phyloP scores from a whole-genome alignment of 2,329 filamentous ascomycete genomes.

The Apiospora marii region DNA sequence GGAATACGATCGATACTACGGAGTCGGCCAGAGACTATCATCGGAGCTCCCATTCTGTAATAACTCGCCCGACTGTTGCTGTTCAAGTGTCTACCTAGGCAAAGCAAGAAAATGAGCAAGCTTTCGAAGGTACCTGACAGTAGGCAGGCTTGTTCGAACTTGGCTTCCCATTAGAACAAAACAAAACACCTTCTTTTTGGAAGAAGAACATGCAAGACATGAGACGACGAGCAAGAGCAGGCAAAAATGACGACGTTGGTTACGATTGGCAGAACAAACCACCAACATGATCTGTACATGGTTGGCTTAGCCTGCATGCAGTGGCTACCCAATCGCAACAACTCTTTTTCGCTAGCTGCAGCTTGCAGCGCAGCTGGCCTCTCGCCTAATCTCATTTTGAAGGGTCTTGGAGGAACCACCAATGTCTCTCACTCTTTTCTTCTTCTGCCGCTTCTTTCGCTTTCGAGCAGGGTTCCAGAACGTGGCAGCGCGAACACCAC shows the following conservation, averaged over 20 bases:
- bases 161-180: not conserved
- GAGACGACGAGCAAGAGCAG: not conserved
- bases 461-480: not conserved
- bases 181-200: not conserved
- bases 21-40: too few relatives aligned
- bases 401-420: not conserved
- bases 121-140: not conserved
- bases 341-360: conserved; percentile 5
- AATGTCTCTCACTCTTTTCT: not conserved
- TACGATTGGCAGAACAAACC: conserved; percentile 5
- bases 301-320: conserved; percentile 3
- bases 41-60: too few relatives aligned
- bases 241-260: not conserved
- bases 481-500: conserved; percentile 16
- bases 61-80: too few relatives aligned
- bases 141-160: not conserved
- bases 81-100: too few relatives aligned
- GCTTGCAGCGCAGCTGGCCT: not conserved
- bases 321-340: conserved; percentile 20
- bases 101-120: not conserved
- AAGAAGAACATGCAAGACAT: not conserved
- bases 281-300: conserved; percentile 8
- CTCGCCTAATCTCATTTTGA: not conserved
- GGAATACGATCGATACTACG: too few relatives aligned
- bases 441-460: not conserved